Evolutionary conservation across 1,284 basidiomycete genomes (phyloP), one percentile per base, ranked within the genome.

Genomic region (Macrocystidia cucumis): DNA sequence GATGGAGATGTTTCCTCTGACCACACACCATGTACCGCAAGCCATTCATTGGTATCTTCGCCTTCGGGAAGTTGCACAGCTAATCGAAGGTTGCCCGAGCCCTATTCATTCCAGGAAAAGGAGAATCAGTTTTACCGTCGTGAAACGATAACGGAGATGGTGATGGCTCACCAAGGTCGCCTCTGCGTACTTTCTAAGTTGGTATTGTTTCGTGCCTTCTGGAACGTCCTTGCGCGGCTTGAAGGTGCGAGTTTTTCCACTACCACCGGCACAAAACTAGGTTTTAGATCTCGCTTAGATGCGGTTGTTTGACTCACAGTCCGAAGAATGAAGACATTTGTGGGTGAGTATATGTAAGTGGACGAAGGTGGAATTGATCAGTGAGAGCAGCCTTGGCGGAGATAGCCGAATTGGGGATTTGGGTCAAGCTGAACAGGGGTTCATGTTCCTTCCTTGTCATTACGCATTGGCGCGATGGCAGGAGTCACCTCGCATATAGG

Each of bases 201-300:
- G 93, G 60, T 93, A 96, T 56, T 96, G 92, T 60, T 95, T 96
- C 21, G 92, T 95, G 25, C 92, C 92, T 58, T 95, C 91, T 5
- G 91, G 86, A 17, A 92, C 85, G 60, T 96, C 92, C 64, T 90
- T 91, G 50, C 88, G 81, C 27, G 92, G 92, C 57, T 95, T 95
- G 73, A 97, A 97, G n/a, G 92, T 91, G 39, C 88, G 79, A 29
- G 88, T 91, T 63, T 91, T 91, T 35, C 85, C 85, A 35, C 85
- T 89, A 47, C 31, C 9, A 9, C 30, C 12, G 23, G 3, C 11
- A 31, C 26, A 23, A 44, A 39, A 37, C 28, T 35, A n/a, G n/a
- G n/a, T n/a, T n/a, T n/a, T 30, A 18, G 29, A 11, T 18, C 12
- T 30, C 4, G 29, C 5, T 18, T 5, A 25, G 9, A 18, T 16